Conservation (phyloP, 257 asterid species). For the Solanum sparsipilum region DNA sequence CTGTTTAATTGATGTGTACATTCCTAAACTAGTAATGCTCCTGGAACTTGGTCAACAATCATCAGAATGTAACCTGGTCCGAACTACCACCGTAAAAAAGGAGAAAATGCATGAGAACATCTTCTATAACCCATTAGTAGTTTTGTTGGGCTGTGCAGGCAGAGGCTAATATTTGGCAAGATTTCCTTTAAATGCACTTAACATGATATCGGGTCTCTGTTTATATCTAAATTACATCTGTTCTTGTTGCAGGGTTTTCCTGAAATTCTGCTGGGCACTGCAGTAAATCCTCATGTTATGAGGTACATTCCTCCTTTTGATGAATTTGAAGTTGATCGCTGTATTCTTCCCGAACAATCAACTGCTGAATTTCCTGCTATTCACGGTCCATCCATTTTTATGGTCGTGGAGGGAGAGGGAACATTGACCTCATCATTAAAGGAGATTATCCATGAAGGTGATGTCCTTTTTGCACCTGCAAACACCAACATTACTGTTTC, state of each 20-base stretch:
- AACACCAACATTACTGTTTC: constrained; percentile 28
- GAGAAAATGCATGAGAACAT: not conserved
- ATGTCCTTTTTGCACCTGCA: constrained; percentile 61
- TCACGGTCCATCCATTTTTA: constrained; percentile 63
- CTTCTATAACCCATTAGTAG: not conserved
- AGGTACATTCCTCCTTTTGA: constrained; percentile 76
- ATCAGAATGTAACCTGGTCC: not conserved
- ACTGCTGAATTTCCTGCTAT: constrained; percentile 39
- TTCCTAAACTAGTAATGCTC: not conserved
- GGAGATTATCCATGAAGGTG: constrained; percentile 48
- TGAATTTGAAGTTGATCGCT: constrained; percentile 83
- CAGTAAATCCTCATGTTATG: constrained; percentile 38
- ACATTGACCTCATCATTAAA: constrained; percentile 14
- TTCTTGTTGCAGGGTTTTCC: constrained; percentile 53
- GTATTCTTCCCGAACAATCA: constrained; percentile 51
- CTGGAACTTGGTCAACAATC: not conserved
- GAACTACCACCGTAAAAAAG: not conserved
- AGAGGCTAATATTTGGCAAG: not conserved
- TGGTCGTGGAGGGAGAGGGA: constrained; percentile 57
- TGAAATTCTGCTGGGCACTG: constrained; percentile 49
- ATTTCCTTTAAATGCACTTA: not conserved
- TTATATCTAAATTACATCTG: not conserved
- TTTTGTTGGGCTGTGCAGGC: not conserved
- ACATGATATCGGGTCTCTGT: not conserved
- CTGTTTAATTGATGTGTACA: not conserved